Percentiles rank a stretch among this genome's conserved stretches.
Evolutionary conservation across 2,329 filamentous ascomycete species (phyloP).

Genomic region (Pseudocercospora fijiensis): DNA sequence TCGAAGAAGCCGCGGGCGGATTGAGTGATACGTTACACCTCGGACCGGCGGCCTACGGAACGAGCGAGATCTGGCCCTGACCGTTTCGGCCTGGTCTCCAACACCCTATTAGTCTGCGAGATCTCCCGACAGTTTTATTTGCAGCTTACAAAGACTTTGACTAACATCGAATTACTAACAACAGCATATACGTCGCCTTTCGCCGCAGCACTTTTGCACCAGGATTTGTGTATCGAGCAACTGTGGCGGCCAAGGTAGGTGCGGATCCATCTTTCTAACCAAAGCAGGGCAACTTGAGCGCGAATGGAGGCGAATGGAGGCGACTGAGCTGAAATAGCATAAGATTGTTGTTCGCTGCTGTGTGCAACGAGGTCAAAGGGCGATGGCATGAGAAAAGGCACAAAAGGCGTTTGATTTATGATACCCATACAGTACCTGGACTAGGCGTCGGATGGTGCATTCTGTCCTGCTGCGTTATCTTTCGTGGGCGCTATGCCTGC

Average conservation of each 20-base stretch:
- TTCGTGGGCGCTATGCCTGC: no score
- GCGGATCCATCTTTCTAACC: background rate
- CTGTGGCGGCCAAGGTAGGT: background rate
- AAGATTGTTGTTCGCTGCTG: background rate
- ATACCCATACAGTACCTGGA: slow-evolving; percentile 2
- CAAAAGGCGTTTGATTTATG: slow-evolving; percentile 6
- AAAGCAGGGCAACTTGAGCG: background rate
- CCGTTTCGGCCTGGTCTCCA: background rate
- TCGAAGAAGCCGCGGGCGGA: slow-evolving; percentile 28
- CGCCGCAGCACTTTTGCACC: background rate
- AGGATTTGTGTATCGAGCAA: background rate
- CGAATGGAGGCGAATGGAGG: background rate
- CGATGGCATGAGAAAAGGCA: background rate
- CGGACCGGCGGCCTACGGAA: background rate
- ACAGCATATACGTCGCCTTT: slow-evolving; percentile 5
- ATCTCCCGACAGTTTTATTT: background rate
- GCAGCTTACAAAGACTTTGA: background rate
- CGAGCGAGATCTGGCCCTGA: background rate
- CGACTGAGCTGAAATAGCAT: background rate
- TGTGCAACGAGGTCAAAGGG: background rate
- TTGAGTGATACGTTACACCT: slow-evolving; percentile 7
- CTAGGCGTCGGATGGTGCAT: background rate
- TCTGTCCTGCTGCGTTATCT: background rate
- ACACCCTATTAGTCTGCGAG: background rate
- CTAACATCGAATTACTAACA: background rate